A percentile compares a stretch with the other conserved stretches of the same genome.
These are phyloP conservation scores for Bipolaris zeicola DNA, from an alignment of 2,329 filamentous ascomycete genomes.

Conservation along the genomic window DNA sequence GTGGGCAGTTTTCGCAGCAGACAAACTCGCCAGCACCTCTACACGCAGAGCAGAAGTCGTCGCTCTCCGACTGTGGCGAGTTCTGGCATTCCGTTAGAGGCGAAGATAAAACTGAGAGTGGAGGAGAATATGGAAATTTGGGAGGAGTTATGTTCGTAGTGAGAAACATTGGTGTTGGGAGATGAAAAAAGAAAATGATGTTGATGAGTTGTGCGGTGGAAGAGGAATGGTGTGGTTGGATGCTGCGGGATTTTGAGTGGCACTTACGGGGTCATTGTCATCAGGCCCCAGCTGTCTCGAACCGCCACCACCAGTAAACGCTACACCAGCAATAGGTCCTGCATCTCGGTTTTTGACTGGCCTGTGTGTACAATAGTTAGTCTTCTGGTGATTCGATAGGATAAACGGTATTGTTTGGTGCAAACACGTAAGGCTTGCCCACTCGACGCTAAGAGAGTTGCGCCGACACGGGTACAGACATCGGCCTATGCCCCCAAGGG, in stretches of 20 bases:
- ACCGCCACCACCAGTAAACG: constrained; percentile 62
- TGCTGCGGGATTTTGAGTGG: constrained; percentile 50
- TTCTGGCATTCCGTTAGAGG: constrained; percentile 50
- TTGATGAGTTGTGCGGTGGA: constrained; percentile 45
- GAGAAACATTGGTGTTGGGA: constrained; percentile 43
- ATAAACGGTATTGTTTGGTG: constrained; percentile 22
- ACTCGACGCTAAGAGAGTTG: constrained; percentile 36
- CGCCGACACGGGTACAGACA: constrained; percentile 33
- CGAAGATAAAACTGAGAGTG: constrained; percentile 42
- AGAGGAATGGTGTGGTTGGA: constrained; percentile 50
- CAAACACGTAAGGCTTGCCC: constrained; percentile 42
- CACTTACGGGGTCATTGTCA: constrained; percentile 61
- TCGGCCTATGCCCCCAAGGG: constrained; percentile 23
- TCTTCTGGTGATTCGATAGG: constrained; percentile 33
- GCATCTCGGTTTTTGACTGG: constrained; percentile 75
- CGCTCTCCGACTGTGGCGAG: constrained; percentile 65
- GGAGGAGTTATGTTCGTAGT: constrained; percentile 32
- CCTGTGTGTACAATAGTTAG: constrained; percentile 55
- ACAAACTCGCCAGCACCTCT: constrained; percentile 82
- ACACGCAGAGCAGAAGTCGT: constrained; percentile 89
- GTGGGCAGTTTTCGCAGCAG: constrained; percentile 90
- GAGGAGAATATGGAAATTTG: constrained; percentile 45
- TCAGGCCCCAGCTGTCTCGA: constrained; percentile 66
- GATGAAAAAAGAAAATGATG: constrained; percentile 32
- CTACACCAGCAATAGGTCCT: constrained; percentile 69